Evolutionary conservation across 225 moss, liverwort and hornwort genomes (phyloP).

Genomic region (Rhytidiadelphus loreus): DNA sequence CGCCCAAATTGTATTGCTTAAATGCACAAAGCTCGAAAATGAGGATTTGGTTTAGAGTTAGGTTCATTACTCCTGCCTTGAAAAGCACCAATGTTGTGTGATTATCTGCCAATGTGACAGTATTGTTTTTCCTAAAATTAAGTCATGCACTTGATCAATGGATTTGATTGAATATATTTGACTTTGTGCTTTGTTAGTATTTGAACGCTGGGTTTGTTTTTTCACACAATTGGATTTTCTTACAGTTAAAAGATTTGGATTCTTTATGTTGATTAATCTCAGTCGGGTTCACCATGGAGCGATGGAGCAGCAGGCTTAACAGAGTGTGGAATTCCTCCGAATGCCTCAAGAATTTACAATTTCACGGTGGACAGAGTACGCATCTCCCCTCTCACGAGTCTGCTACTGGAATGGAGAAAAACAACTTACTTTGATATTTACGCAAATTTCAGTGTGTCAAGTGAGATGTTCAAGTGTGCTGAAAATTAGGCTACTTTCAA

Average conservation of each 20-base stretch:
- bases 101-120: neutral
- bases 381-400: neutral
- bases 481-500: neutral
- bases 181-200: too few relatives aligned
- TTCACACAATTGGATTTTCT: neutral
- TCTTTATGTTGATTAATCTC: neutral
- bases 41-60: neutral
- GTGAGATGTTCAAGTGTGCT: neutral
- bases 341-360: neutral
- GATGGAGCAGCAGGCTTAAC: neutral
- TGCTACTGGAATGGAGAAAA: neutral
- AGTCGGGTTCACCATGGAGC: neutral
- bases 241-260: neutral
- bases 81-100: neutral
- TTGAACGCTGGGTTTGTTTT: too few relatives aligned
- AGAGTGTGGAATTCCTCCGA: neutral
- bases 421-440: neutral
- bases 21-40: neutral
- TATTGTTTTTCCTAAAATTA: neutral
- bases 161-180: neutral
- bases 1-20: too few relatives aligned
- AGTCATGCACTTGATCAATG: neutral
- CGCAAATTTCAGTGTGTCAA: neutral
- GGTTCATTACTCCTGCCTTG: neutral
- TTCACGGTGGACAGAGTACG: constrained; percentile 2